Percentiles rank a stretch among this genome's conserved stretches.
phyloP scores from a whole-genome alignment of 2,329 filamentous ascomycete genomes.

The Penicillium sp. region DNA sequence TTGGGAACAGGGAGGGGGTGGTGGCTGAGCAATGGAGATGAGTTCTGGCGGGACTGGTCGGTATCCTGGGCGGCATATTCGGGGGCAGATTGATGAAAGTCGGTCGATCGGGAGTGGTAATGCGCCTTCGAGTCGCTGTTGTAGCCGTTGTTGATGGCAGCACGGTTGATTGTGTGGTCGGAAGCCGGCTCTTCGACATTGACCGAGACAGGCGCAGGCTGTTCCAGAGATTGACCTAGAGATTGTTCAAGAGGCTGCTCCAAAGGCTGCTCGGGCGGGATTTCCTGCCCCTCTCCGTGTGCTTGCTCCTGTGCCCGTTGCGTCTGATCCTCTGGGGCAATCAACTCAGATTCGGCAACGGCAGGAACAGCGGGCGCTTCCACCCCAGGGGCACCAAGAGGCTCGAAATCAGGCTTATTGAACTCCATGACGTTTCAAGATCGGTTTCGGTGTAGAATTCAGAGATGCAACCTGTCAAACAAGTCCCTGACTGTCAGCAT shows the following conservation, averaged over 20 bases:
- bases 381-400: conserved; percentile 18
- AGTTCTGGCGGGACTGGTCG: conserved; percentile 43
- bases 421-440: conserved; percentile 26
- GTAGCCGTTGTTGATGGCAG: conserved; percentile 36
- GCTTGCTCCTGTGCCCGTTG: conserved; percentile 5
- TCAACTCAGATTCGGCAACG: conserved; percentile 22
- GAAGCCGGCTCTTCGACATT: conserved; percentile 33
- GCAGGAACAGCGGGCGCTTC: conserved; percentile 12
- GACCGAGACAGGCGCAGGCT: conserved; percentile 24
- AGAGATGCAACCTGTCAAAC: conserved; percentile 17
- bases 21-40: conserved; percentile 39
- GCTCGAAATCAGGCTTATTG: conserved; percentile 22
- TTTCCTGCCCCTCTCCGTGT: conserved; percentile 4
- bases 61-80: conserved; percentile 48
- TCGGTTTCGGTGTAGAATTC: conserved; percentile 1
- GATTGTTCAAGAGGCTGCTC: conserved; percentile 3
- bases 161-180: conserved; percentile 34
- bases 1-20: conserved; percentile 40
- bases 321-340: conserved; percentile 11
- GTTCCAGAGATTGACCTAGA: conserved; percentile 19
- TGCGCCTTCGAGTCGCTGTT: conserved; percentile 49
- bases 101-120: conserved; percentile 45
- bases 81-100: conserved; percentile 31
- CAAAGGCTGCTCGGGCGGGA: conserved; percentile 2
- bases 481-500: conserved; percentile 11